A percentile compares a stretch with the other conserved stretches of the same genome.
These are phyloP conservation scores for Colletotrichum destructivum DNA, from an alignment of 2,329 filamentous ascomycete genomes.

Conservation along the genomic window DNA sequence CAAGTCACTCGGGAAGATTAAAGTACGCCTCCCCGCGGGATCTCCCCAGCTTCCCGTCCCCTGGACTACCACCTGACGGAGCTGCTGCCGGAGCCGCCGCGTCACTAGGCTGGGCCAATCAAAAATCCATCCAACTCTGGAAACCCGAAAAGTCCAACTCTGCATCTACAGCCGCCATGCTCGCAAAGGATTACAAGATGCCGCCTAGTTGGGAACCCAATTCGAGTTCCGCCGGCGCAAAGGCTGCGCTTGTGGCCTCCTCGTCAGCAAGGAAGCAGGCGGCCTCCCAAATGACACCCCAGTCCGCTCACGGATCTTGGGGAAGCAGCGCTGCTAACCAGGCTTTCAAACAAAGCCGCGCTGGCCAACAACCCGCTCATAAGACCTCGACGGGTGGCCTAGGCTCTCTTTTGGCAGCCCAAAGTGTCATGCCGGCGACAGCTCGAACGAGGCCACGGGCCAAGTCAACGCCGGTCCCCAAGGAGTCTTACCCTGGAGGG, in stretches of 20 bases:
- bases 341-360: constrained; percentile 67
- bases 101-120: constrained; percentile 79
- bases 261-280: constrained; percentile 54
- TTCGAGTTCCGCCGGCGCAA: constrained; percentile 76
- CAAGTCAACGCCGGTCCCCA: constrained; percentile 71
- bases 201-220: constrained; percentile 73
- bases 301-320: constrained; percentile 58
- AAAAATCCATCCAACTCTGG: constrained; percentile 76
- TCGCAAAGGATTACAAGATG: constrained; percentile 61
- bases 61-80: constrained; percentile 70
- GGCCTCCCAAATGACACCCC: constrained; percentile 57
- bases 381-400: constrained; percentile 47
- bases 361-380: constrained; percentile 51
- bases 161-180: constrained; percentile 59
- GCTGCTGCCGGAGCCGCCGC: constrained; percentile 83
- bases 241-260: constrained; percentile 79
- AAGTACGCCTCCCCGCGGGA: constrained; percentile 81
- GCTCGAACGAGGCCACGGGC: constrained; percentile 71
- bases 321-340: constrained; percentile 80
- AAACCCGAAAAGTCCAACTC: constrained; percentile 72
- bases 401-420: constrained; percentile 82
- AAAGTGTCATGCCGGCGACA: constrained; percentile 76
- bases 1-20: constrained; percentile 60
- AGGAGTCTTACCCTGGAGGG: constrained; percentile 68
- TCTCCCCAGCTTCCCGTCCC: constrained; percentile 81